Percentiles rank a stretch among this genome's conserved stretches.
These are phyloP conservation scores for Xerocomus potaroensis DNA, from an alignment of 768 basidiomycete genomes.

Conservation along the genomic window DNA sequence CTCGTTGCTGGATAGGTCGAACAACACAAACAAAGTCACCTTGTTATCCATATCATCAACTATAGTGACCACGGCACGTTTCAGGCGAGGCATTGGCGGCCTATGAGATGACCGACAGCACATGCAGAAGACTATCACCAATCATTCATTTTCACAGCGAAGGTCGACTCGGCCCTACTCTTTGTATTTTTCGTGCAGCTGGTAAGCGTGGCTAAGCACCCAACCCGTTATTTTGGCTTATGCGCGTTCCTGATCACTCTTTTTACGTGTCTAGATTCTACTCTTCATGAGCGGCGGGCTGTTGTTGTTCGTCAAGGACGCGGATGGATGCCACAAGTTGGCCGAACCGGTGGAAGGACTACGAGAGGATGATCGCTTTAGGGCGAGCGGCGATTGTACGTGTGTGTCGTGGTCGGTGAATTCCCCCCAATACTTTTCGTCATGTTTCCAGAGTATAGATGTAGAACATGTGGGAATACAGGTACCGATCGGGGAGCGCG, in stretches of 20 bases:
- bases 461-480: too few relatives aligned
- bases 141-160: slow-evolving; percentile 24
- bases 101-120: slow-evolving; percentile 21
- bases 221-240: too few relatives aligned
- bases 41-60: neutral
- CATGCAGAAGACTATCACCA: slow-evolving; percentile 22
- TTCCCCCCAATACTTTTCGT: too few relatives aligned
- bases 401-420: too few relatives aligned
- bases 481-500: too few relatives aligned
- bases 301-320: slow-evolving; percentile 23
- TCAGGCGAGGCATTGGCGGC: slow-evolving; percentile 29
- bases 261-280: slow-evolving; percentile 6
- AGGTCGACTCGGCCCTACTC: slow-evolving; percentile 19
- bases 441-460: too few relatives aligned
- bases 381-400: too few relatives aligned
- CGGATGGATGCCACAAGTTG: slow-evolving; percentile 11
- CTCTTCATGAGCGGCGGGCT: slow-evolving; percentile 9
- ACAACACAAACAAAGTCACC: slow-evolving; percentile 26
- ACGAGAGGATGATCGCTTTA: too few relatives aligned
- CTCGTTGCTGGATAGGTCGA: slow-evolving; percentile 26
- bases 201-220: slow-evolving; percentile 16
- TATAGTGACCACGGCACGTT: neutral
- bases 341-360: slow-evolving; percentile 1
- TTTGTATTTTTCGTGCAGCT: slow-evolving; percentile 23
- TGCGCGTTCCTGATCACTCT: neutral